phyloP scores from a whole-genome alignment of 352 stramenopile genomes.

The Pythium periplocum region DNA sequence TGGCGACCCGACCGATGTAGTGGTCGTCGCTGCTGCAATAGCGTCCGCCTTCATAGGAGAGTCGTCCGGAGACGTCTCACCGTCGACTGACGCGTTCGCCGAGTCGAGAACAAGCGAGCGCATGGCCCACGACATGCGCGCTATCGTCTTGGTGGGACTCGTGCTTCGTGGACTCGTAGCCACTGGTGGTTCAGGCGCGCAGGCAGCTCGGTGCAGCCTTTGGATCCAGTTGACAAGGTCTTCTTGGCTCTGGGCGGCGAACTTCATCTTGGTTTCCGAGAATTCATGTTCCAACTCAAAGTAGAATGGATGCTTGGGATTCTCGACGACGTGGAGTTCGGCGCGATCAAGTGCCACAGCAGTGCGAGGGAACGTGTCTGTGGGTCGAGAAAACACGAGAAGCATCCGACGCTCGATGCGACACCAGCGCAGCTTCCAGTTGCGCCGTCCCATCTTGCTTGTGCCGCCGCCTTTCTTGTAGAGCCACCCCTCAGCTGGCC shows the following conservation, averaged over 20 bases:
- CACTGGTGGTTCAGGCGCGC: constrained; percentile 39
- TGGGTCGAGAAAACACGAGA: constrained; percentile 53
- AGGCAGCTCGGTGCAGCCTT: constrained; percentile 39
- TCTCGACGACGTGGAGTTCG: constrained; percentile 55
- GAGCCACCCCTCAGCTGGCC: constrained; percentile 41
- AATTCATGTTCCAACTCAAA: constrained; percentile 76
- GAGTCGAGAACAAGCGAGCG: constrained; percentile 69
- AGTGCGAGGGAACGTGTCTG: constrained; percentile 46
- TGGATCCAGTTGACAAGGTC: constrained; percentile 60
- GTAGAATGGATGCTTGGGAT: constrained; percentile 69
- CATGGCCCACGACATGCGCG: constrained; percentile 75
- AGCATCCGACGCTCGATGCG: constrained; percentile 71
- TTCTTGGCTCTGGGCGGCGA: constrained; percentile 57
- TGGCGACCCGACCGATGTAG: not conserved
- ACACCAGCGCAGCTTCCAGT: constrained; percentile 75
- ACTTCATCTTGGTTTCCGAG: constrained; percentile 71
- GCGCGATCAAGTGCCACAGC: constrained; percentile 63
- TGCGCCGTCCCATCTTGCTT: constrained; percentile 63
- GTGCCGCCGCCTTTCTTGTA: constrained; percentile 82
- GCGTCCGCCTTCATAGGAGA: constrained; percentile 6
- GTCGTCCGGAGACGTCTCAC: not conserved
- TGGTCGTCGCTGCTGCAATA: not conserved
- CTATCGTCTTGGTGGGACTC: constrained; percentile 38
- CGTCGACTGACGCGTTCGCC: not conserved
- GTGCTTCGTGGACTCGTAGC: constrained; percentile 27